phyloP scores from a whole-genome alignment of 495 filamentous ascomycete genomes.

The Penicillium atrosanguineum region DNA sequence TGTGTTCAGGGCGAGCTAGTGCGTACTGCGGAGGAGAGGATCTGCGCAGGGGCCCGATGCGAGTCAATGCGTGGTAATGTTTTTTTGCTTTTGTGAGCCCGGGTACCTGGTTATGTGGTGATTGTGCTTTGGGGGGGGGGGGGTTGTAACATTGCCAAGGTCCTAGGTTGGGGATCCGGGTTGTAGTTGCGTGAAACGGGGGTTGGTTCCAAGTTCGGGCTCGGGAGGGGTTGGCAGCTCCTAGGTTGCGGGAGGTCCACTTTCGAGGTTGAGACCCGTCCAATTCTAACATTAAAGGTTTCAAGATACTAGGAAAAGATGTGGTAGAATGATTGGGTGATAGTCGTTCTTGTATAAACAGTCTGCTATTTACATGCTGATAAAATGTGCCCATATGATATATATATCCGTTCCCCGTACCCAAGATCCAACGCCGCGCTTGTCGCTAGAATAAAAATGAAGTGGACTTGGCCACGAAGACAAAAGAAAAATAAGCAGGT shows the following conservation, averaged over 20 bases:
- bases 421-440: constrained; percentile 2
- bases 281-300: background rate
- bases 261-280: background rate
- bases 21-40: background rate
- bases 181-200: too few relatives aligned
- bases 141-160: too few relatives aligned
- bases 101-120: background rate
- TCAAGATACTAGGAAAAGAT: background rate
- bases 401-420: background rate
- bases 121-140: too few relatives aligned
- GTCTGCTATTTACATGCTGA: background rate
- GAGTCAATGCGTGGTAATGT: background rate
- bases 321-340: background rate
- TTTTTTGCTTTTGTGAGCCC: background rate
- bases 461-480: background rate
- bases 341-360: background rate
- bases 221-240: too few relatives aligned
- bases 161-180: too few relatives aligned
- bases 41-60: background rate
- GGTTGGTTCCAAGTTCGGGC: too few relatives aligned
- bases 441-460: background rate
- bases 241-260: background rate
- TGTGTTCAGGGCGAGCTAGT: too few relatives aligned
- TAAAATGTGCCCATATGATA: background rate
- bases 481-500: constrained; percentile 7